These are phyloP conservation scores for Camellia sinensis DNA, from an alignment of 148 eudicot genomes.

Conservation along the genomic window DNA sequence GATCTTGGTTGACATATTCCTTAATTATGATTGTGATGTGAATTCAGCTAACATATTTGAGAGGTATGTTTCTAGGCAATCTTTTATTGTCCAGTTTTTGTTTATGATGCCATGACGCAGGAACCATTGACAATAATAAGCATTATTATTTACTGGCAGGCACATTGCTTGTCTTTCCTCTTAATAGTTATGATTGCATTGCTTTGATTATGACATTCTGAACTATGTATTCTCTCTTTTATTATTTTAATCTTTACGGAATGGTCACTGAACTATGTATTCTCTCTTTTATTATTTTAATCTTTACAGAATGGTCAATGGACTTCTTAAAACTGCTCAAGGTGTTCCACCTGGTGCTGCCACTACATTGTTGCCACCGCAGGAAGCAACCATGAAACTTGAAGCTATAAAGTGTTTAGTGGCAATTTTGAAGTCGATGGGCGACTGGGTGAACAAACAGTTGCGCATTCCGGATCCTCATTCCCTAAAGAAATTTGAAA, in stretches of 20 bases:
- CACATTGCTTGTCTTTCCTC: neutral
- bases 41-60: constrained; percentile 96
- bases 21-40: constrained; percentile 96
- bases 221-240: neutral
- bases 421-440: constrained; percentile 82
- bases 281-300: neutral
- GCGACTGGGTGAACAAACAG: constrained; percentile 93
- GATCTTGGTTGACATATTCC: constrained; percentile 91
- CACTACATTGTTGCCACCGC: constrained; percentile 85
- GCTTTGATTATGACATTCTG: neutral
- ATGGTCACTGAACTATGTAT: constrained; percentile 45
- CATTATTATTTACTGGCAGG: neutral
- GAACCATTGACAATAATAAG: neutral
- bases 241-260: constrained; percentile 36
- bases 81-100: neutral
- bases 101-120: constrained; percentile 5
- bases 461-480: constrained; percentile 78
- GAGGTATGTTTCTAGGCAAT: constrained; percentile 46
- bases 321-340: constrained; percentile 98
- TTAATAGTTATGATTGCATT: neutral
- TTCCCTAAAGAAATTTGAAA: constrained; percentile 50
- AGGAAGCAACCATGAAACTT: constrained; percentile 74
- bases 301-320: constrained; percentile 85
- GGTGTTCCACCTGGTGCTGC: constrained; percentile 85
- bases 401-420: constrained; percentile 96